Conservation (phyloP, 768 basidiomycete species). For the Tulasnella sp. region DNA sequence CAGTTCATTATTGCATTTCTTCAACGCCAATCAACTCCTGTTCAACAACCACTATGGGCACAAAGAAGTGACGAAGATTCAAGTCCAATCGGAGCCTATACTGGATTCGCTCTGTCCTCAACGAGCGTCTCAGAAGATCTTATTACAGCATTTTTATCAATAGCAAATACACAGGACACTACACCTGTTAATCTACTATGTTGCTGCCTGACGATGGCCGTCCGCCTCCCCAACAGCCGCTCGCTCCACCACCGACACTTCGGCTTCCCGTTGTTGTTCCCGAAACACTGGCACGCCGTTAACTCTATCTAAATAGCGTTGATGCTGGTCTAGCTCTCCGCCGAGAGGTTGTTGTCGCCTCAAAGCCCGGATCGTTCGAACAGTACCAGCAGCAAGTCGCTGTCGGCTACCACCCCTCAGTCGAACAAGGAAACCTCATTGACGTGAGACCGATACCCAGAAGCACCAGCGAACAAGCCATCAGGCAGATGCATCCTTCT, state of each 20-base stretch:
- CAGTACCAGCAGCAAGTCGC: background rate
- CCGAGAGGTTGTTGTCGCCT: background rate
- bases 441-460: background rate
- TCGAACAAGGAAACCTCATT: background rate
- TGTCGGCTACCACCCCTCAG: too few species aligned
- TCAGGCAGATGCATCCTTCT: background rate
- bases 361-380: background rate
- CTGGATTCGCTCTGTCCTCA: too few species aligned
- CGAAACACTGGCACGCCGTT: background rate
- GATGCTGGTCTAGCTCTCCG: conserved; percentile 13
- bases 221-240: background rate
- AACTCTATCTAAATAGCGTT: background rate
- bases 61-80: too few species aligned
- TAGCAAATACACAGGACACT: too few species aligned
- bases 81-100: too few species aligned
- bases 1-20: too few species aligned
- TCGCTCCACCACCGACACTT: background rate
- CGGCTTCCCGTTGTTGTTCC: background rate
- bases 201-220: conserved; percentile 6
- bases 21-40: too few species aligned
- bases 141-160: too few species aligned
- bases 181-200: too few species aligned
- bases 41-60: too few species aligned
- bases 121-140: too few species aligned
- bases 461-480: background rate